phyloP scores from a whole-genome alignment of 192 early-diverging fungal species.

The Pilaira anomala region DNA sequence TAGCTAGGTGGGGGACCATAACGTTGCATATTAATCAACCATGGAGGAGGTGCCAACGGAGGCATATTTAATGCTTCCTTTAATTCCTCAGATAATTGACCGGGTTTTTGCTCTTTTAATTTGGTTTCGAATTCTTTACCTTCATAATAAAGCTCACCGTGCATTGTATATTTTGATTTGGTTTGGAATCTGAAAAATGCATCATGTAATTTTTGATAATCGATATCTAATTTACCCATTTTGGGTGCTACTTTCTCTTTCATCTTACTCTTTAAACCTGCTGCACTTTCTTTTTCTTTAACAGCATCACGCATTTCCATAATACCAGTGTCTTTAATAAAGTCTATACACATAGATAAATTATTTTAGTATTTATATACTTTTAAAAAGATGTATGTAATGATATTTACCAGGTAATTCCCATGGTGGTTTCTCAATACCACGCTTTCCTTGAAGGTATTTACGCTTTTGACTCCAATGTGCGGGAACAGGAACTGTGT shows the following conservation, averaged over 20 bases:
- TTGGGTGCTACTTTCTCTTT: conserved; percentile 88
- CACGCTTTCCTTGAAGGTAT: conserved; percentile 95
- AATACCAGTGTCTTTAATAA: conserved; percentile 96
- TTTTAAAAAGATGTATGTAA: not conserved
- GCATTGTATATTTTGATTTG: conserved; percentile 67
- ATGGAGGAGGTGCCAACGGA: conserved; percentile 90
- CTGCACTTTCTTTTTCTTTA: conserved; percentile 83
- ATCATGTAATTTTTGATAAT: conserved; percentile 97
- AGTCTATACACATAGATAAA: conserved; percentile 53
- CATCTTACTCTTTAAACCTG: conserved; percentile 77
- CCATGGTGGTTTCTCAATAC: conserved; percentile 93
- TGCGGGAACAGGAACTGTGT: conserved; percentile 90
- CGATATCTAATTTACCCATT: conserved; percentile 95
- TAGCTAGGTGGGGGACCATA: conserved; percentile 96
- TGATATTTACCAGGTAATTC: conserved; percentile 74
- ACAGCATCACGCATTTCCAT: conserved; percentile 91
- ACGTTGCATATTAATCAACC: conserved; percentile 98
- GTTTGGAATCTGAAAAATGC: conserved; percentile 97
- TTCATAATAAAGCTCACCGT: conserved; percentile 92
- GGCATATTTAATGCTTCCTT: conserved; percentile 87
- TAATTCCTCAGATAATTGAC: conserved; percentile 81
- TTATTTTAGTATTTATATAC: too few relatives aligned
- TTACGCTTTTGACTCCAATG: conserved; percentile 98
- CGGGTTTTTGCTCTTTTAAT: conserved; percentile 84
- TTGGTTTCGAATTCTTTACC: conserved; percentile 94